phyloP scores from a whole-genome alignment of 1,139 yeast genomes.

The Pichia sp. region DNA sequence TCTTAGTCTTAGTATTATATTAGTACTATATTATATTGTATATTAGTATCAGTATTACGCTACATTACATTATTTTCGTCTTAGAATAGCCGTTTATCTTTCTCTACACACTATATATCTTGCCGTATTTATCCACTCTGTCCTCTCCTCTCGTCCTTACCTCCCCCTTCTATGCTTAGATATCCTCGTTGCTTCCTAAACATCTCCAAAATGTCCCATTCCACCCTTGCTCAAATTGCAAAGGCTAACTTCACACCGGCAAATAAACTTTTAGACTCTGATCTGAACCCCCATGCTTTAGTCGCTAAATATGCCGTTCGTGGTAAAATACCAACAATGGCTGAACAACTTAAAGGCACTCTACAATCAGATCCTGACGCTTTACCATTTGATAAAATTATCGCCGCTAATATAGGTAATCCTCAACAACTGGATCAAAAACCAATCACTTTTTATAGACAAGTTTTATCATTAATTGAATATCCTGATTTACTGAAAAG shows the following conservation, averaged over 20 bases:
- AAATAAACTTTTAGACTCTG: conserved; percentile 35
- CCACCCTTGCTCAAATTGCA: conserved; percentile 12
- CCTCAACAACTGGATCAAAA: conserved; percentile 94
- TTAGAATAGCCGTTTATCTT: too few species aligned
- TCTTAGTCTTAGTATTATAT: too few species aligned
- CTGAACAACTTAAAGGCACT: conserved; percentile 69
- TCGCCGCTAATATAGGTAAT: conserved; percentile 91
- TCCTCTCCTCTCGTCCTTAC: neutral
- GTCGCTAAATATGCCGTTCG: conserved; percentile 93
- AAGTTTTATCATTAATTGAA: conserved; percentile 78
- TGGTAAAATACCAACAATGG: conserved; percentile 87
- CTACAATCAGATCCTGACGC: conserved; percentile 49
- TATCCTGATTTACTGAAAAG: conserved; percentile 62
- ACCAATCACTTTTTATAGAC: conserved; percentile 93
- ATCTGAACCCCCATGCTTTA: conserved; percentile 67
- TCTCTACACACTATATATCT: too few species aligned
- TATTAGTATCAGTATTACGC: too few species aligned
- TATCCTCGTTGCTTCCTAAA: neutral
- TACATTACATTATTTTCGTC: too few species aligned
- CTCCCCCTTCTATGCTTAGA: neutral
- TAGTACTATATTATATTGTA: too few species aligned
- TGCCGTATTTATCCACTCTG: too few species aligned
- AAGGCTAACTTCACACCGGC: conserved; percentile 25
- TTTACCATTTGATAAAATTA: conserved; percentile 70
- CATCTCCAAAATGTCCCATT: conserved; percentile 11